These are phyloP conservation scores for Begonia fuchsioides DNA, from an alignment of 306 rosid species.

Conservation along the genomic window DNA sequence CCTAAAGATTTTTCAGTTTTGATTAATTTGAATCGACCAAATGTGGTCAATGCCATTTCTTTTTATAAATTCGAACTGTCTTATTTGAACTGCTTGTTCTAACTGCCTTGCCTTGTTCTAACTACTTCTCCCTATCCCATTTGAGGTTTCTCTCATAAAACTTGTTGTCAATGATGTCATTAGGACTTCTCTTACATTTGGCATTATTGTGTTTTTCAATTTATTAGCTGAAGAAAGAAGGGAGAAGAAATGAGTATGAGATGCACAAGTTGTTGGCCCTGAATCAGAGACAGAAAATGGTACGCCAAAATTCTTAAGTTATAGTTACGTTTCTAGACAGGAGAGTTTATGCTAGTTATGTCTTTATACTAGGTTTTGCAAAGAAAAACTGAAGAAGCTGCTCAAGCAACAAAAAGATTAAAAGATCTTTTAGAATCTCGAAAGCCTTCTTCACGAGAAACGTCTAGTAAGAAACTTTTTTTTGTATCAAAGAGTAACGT, in stretches of 20 bases:
- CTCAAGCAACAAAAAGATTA: slow-evolving; percentile 80
- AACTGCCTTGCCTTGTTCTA: too few species aligned
- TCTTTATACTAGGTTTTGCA: slow-evolving; percentile 56
- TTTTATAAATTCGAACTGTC: too few species aligned
- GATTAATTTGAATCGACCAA: too few species aligned
- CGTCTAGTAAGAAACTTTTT: slow-evolving; percentile 22
- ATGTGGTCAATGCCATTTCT: too few species aligned
- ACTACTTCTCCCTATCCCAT: too few species aligned
- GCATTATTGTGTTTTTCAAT: slow-evolving; percentile 9
- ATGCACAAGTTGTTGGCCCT: slow-evolving; percentile 85
- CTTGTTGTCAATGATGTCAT: too few species aligned
- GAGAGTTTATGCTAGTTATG: slow-evolving; percentile 5
- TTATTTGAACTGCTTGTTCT: too few species aligned
- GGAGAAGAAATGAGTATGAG: slow-evolving; percentile 92
- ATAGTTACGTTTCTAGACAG: not conserved
- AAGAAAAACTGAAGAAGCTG: slow-evolving; percentile 94
- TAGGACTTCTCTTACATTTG: too few species aligned
- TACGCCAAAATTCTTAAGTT: slow-evolving; percentile 10
- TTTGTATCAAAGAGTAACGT: not conserved
- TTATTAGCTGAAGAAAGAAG: slow-evolving; percentile 92
- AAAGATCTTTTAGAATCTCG: slow-evolving; percentile 85
- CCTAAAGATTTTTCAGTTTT: too few species aligned
- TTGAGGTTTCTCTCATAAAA: too few species aligned
- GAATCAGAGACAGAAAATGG: slow-evolving; percentile 98
- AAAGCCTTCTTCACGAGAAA: slow-evolving; percentile 62